Conservation (phyloP, 768 basidiomycete species). For the Suillus plorans region DNA sequence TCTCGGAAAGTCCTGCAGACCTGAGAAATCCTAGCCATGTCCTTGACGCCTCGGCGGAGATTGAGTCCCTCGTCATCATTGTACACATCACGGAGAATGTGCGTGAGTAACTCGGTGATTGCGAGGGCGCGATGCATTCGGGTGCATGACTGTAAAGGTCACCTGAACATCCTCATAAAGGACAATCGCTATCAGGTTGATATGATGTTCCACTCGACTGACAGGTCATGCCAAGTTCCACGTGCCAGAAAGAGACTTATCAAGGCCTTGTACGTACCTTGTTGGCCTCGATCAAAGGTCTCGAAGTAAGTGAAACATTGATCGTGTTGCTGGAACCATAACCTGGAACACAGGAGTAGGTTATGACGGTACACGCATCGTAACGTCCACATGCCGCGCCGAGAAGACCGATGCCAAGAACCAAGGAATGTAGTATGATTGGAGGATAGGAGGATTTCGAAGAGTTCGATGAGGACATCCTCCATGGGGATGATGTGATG, state of each 20-base stretch:
- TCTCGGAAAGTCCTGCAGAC: slow-evolving; percentile 2
- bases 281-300: not conserved
- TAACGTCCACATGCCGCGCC: too few species aligned
- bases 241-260: not conserved
- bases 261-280: not conserved
- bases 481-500: too few species aligned
- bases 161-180: not conserved
- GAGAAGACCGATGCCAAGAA: too few species aligned
- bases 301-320: not conserved
- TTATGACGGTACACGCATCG: too few species aligned
- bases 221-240: not conserved
- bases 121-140: slow-evolving; percentile 4
- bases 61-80: not conserved
- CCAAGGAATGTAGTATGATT: too few species aligned
- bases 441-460: too few species aligned
- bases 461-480: too few species aligned
- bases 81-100: not conserved
- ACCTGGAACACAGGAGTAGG: not conserved
- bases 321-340: not conserved
- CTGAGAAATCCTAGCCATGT: not conserved
- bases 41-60: not conserved
- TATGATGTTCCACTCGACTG: not conserved
- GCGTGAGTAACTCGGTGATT: slow-evolving; percentile 2
- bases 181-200: not conserved
- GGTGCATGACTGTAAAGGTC: not conserved